Percentiles rank a stretch among this genome's conserved stretches.
These are phyloP conservation scores for Microdochium trichocladiopsis DNA, from an alignment of 2,329 filamentous ascomycete species.

Conservation along the genomic window DNA sequence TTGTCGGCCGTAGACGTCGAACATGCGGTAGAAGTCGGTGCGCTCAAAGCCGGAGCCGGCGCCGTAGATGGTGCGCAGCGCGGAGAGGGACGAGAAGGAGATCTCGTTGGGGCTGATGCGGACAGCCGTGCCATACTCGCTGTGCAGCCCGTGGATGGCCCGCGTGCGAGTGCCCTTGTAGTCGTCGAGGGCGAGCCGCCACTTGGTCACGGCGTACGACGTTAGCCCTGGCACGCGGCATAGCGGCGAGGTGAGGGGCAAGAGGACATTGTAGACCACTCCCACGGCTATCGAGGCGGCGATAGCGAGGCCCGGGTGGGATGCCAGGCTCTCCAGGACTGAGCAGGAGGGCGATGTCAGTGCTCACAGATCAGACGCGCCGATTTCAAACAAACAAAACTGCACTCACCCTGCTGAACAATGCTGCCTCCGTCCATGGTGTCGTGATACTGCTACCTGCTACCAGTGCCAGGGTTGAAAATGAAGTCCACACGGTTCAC, in stretches of 20 bases:
- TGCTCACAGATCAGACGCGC: neutral
- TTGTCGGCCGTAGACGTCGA: conserved; percentile 42
- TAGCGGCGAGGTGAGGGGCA: conserved; percentile 4
- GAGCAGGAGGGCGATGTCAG: neutral
- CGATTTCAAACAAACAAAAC: no score
- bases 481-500: no score
- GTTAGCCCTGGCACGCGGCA: conserved; percentile 27
- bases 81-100: conserved; percentile 30
- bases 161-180: conserved; percentile 33
- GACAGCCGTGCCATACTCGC: conserved; percentile 35
- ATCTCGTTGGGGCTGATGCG: conserved; percentile 40
- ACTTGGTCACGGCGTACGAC: conserved; percentile 31
- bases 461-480: no score
- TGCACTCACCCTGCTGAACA: no score
- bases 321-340: neutral
- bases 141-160: conserved; percentile 32
- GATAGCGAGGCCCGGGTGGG: neutral
- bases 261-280: neutral
- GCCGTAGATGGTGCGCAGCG: conserved; percentile 45
- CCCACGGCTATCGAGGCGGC: neutral
- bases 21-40: conserved; percentile 47
- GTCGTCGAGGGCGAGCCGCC: conserved; percentile 36
- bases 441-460: no score
- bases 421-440: no score
- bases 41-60: conserved; percentile 42